A percentile compares a stretch with the other conserved stretches of the same genome.
phyloP scores from a whole-genome alignment of 495 filamentous ascomycete species.

The Penicillium cataractarum region DNA sequence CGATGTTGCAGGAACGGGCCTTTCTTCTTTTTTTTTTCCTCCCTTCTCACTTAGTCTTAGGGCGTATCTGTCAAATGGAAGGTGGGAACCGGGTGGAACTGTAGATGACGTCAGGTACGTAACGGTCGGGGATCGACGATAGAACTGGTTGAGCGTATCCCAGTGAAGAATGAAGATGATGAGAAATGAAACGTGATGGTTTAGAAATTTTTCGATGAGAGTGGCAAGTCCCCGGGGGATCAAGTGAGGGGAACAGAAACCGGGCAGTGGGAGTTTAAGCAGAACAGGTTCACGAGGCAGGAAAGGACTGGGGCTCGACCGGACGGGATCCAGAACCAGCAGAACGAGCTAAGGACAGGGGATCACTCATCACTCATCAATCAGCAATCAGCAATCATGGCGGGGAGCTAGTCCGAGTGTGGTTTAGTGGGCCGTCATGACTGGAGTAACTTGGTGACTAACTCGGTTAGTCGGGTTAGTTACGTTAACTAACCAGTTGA shows the following conservation, averaged over 20 bases:
- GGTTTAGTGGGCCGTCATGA: not conserved
- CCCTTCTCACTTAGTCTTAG: too few relatives aligned
- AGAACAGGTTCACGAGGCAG: slow-evolving; percentile 11
- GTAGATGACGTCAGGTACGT: slow-evolving; percentile 33
- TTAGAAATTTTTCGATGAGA: not conserved
- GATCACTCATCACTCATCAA: not conserved
- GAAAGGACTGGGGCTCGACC: not conserved
- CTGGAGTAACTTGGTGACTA: too few relatives aligned
- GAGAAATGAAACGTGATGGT: not conserved
- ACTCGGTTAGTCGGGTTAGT: too few relatives aligned
- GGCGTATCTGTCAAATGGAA: not conserved
- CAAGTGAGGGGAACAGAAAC: slow-evolving; percentile 1
- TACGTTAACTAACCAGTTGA: too few relatives aligned
- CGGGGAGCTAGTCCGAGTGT: not conserved
- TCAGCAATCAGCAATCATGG: not conserved
- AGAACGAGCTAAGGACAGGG: not conserved
- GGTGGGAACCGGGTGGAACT: slow-evolving; percentile 4
- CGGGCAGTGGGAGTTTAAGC: not conserved
- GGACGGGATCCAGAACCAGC: slow-evolving; percentile 5
- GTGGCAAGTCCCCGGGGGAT: not conserved
- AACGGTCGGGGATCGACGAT: not conserved
- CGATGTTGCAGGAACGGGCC: slow-evolving; percentile 11
- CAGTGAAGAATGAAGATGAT: not conserved
- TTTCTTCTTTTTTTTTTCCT: slow-evolving; percentile 14
- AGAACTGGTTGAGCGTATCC: not conserved